Conservation (phyloP, 2,329 filamentous ascomycete species). For the Neofusicoccum parvum region DNA sequence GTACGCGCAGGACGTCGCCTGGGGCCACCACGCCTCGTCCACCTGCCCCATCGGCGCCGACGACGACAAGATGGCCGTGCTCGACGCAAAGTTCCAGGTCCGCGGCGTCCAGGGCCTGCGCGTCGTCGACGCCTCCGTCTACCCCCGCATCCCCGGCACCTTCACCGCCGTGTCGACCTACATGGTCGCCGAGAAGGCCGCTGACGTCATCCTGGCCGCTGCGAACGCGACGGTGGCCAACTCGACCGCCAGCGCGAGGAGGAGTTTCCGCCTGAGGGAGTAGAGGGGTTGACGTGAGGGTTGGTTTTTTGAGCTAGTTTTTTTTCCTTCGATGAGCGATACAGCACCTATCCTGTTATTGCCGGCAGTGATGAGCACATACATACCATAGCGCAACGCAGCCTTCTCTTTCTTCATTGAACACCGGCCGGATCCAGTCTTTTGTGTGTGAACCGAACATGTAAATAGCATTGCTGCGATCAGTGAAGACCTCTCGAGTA, state of each 20-base stretch:
- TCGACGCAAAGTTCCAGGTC: constrained; percentile 61
- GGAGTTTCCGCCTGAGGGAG: background rate
- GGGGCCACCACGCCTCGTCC: constrained; percentile 59
- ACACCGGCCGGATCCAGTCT: no score
- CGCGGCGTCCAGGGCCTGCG: constrained; percentile 57
- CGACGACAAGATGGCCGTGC: constrained; percentile 56
- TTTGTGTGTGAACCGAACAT: no score
- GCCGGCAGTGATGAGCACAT: no score
- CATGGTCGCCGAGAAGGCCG: constrained; percentile 64
- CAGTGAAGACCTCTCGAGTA: no score
- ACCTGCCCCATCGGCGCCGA: constrained; percentile 59
- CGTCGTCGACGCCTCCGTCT: constrained; percentile 65
- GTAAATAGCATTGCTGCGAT: no score
- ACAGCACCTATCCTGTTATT: no score
- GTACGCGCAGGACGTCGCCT: constrained; percentile 31
- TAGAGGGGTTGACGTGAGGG: no score
- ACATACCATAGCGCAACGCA: no score
- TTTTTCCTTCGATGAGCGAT: no score
- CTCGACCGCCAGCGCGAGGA: background rate
- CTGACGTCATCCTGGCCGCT: constrained; percentile 43
- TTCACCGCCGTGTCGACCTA: constrained; percentile 56
- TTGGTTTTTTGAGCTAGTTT: no score
- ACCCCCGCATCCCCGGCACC: constrained; percentile 58
- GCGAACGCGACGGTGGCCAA: background rate
- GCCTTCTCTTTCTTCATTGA: no score